phyloP scores from a whole-genome alignment of 805 yeast genomes.

The Candida peoriensis region DNA sequence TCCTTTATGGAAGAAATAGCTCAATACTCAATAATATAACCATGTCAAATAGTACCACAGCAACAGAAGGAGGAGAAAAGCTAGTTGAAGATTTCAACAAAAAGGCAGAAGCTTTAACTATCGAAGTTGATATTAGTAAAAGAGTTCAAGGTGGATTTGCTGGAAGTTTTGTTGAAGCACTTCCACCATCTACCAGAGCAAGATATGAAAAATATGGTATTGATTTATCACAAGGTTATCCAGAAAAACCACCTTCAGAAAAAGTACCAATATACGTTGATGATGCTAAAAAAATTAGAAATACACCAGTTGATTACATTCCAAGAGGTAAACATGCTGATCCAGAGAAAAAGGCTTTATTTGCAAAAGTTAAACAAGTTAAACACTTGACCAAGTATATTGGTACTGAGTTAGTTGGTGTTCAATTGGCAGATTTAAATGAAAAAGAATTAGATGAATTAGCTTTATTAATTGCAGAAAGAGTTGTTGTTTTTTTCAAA shows the following conservation, averaged over 20 bases:
- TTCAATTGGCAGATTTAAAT: conserved; percentile 36
- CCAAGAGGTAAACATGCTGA: conserved; percentile 27
- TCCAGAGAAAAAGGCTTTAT: conserved; percentile 36
- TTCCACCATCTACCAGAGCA: conserved; percentile 20
- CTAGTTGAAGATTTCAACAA: background rate
- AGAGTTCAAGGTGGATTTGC: conserved; percentile 1
- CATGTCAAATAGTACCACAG: too few relatives aligned
- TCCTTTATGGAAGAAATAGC: too few relatives aligned
- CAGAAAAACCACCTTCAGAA: conserved; percentile 26
- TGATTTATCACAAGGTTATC: conserved; percentile 35
- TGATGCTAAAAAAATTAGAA: conserved; percentile 32
- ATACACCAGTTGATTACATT: conserved; percentile 3
- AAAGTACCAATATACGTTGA: conserved; percentile 33
- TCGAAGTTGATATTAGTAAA: conserved; percentile 2
- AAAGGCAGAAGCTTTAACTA: too few relatives aligned
- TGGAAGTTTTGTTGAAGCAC: conserved; percentile 4
- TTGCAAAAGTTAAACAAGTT: conserved; percentile 36
- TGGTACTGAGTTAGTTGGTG: conserved; percentile 45
- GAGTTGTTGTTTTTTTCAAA: conserved; percentile 46
- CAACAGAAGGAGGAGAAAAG: background rate
- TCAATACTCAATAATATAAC: too few relatives aligned
- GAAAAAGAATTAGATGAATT: conserved; percentile 42
- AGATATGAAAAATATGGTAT: conserved; percentile 29
- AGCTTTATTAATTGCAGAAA: conserved; percentile 41
- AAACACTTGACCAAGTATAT: conserved; percentile 38